Conservation (phyloP, 2,329 filamentous ascomycete genomes). For the Dactylonectria macrodidyma region DNA sequence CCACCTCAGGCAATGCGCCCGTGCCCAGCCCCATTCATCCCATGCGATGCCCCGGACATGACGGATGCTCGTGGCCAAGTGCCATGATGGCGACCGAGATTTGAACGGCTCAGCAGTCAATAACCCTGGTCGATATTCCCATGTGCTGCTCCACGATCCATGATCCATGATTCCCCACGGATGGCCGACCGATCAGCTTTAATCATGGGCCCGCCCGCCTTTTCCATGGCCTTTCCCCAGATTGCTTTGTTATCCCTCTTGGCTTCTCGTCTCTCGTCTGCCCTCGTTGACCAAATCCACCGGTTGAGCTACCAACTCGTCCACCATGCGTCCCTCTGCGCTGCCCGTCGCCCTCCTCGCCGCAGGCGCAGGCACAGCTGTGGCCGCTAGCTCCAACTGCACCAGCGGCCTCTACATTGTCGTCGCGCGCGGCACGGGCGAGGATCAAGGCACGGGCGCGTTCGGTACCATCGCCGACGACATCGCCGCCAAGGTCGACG, state of each 20-base stretch:
- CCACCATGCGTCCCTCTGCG: slow-evolving; percentile 38
- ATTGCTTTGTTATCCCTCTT: slow-evolving; percentile 1
- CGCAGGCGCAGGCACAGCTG: slow-evolving; percentile 38
- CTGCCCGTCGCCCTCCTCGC: slow-evolving; percentile 45
- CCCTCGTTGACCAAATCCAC: not conserved
- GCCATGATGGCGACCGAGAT: not conserved
- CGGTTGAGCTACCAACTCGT: not conserved
- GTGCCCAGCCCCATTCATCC: not conserved
- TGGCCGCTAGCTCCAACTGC: slow-evolving; percentile 47
- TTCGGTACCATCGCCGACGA: slow-evolving; percentile 52
- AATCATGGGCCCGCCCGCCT: slow-evolving; percentile 10
- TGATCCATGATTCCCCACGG: slow-evolving; percentile 7
- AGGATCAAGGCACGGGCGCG: slow-evolving; percentile 53
- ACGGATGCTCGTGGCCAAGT: not conserved
- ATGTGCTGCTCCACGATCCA: slow-evolving; percentile 5
- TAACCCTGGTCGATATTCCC: slow-evolving; percentile 2
- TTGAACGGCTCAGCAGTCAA: not conserved
- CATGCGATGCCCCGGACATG: not conserved
- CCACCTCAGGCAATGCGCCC: slow-evolving; percentile 4
- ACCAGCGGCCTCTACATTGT: slow-evolving; percentile 57
- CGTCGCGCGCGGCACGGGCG: slow-evolving; percentile 56
- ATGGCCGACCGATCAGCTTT: not conserved
- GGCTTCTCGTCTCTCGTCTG: not conserved
- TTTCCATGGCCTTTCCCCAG: slow-evolving; percentile 7
- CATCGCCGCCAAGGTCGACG: slow-evolving; percentile 52